Evolutionary conservation across 257 asterid species (phyloP).

Genomic region (Hygrophila difformis): DNA sequence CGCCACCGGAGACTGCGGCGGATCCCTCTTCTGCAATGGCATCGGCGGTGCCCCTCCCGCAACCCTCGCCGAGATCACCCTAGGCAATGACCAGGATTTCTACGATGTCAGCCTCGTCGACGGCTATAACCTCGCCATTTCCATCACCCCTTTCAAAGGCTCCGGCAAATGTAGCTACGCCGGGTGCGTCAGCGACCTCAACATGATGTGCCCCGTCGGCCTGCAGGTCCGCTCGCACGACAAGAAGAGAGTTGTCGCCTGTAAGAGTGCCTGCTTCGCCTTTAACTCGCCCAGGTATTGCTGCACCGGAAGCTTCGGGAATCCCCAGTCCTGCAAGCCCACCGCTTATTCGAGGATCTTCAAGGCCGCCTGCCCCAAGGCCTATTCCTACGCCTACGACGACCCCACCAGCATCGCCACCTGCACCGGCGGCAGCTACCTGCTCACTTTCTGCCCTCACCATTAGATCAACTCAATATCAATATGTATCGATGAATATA

Average conservation of each 20-base stretch:
- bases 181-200: conserved; percentile 83
- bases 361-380: conserved; percentile 86
- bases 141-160: conserved; percentile 66
- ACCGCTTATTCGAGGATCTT: conserved; percentile 86
- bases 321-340: conserved; percentile 87
- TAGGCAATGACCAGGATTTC: conserved; percentile 73
- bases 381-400: conserved; percentile 94
- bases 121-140: conserved; percentile 83
- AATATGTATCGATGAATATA: no score
- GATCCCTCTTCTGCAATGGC: conserved; percentile 75
- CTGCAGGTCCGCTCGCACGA: conserved; percentile 83
- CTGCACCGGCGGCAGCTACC: conserved; percentile 70
- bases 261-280: conserved; percentile 90
- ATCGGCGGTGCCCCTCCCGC: conserved; percentile 91
- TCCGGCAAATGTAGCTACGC: conserved; percentile 80
- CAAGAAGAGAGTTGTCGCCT: conserved; percentile 67
- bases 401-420: conserved; percentile 95
- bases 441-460: conserved; percentile 90
- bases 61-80: conserved; percentile 79
- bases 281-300: conserved; percentile 84
- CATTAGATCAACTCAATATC: conserved; percentile 26
- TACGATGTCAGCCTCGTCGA: conserved; percentile 95
- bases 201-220: conserved; percentile 91
- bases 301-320: conserved; percentile 84
- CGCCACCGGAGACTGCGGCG: conserved; percentile 95